Base-by-base conservation (phyloP, 805 yeast species). In the Candida manassasensis region DNA sequence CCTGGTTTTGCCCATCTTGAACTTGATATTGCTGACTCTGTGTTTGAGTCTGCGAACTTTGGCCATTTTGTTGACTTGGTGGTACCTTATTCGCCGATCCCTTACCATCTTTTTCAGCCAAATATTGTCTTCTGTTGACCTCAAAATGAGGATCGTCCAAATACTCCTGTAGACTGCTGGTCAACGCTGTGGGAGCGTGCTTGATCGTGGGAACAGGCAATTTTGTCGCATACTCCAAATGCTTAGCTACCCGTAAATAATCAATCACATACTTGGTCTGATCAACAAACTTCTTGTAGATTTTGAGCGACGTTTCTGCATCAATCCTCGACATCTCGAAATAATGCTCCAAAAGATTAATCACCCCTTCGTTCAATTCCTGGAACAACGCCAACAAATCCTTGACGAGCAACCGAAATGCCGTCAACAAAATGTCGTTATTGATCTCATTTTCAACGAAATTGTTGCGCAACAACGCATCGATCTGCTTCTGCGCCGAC, bases 121-220 rank as follows among this genome's bases (percentile, higher is more conserved):
- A 59, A 50, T 84, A 87, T 51, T 84, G 94, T 40, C 79, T 66
- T 55, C 94, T 75, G 54, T 85, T 87, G 6, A 64, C 61, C 47
- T 87, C 96, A 59, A 87, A 87, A 47, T 81, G 80, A 6, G 89
- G 87, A 53, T 90, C 97, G 45, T 80, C 74, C 45, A 93, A 64
- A 57, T 90, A 94, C 48, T 89, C 96, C 53, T 87, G 93, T 42
- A 93, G 73, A 10, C 94, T 81, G 21, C 79, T 73, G 3, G 95
- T 84, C 44, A 93, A 70, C 17, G 95, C 93, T 2, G 97, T 89
- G 15, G 97, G 97, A 2, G 97, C 97, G 61, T 93, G 98, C 55
- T 86, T 86, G 42, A 93, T 89, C 10, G 95, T 89, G 24, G 98
- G 98, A 21, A 93, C 95, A 50, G 82, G 89, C 45, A 90, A 67